Percentiles rank a stretch among this genome's conserved stretches.
Evolutionary conservation across 129 eudicot genomes (phyloP).

Genomic region (Silybum marianum): DNA sequence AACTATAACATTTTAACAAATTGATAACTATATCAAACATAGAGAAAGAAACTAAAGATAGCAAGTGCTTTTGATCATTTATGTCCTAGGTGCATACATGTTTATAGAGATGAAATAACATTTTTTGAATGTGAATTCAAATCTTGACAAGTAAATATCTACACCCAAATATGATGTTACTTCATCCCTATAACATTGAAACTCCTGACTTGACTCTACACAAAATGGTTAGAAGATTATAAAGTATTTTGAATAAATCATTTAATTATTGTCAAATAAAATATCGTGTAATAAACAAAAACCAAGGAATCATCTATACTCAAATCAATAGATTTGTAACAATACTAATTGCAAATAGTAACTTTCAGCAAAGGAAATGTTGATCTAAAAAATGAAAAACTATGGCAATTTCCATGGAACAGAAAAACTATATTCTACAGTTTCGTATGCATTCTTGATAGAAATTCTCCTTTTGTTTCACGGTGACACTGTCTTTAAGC

Average conservation of each 20-base stretch:
- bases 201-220: background rate
- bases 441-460: background rate
- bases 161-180: background rate
- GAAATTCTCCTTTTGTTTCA: background rate
- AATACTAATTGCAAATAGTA: background rate
- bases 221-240: background rate
- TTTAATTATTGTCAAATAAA: background rate
- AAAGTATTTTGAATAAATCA: background rate
- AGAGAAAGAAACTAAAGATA: too few species aligned
- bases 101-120: background rate
- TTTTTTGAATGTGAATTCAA: background rate
- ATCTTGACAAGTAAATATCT: background rate
- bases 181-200: background rate
- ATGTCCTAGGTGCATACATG: background rate
- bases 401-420: background rate
- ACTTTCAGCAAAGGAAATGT: background rate
- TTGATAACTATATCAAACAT: too few species aligned
- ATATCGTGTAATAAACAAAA: background rate
- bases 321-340: background rate
- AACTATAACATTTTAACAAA: too few species aligned
- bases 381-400: background rate
- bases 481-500: background rate
- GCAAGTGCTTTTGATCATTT: too few species aligned
- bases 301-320: slow-evolving; percentile 5
- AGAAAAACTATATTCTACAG: background rate